Percentiles rank a stretch among this genome's conserved stretches.
phyloP scores from a whole-genome alignment of 2,329 filamentous ascomycete species.

The Pyrenophora graminea region DNA sequence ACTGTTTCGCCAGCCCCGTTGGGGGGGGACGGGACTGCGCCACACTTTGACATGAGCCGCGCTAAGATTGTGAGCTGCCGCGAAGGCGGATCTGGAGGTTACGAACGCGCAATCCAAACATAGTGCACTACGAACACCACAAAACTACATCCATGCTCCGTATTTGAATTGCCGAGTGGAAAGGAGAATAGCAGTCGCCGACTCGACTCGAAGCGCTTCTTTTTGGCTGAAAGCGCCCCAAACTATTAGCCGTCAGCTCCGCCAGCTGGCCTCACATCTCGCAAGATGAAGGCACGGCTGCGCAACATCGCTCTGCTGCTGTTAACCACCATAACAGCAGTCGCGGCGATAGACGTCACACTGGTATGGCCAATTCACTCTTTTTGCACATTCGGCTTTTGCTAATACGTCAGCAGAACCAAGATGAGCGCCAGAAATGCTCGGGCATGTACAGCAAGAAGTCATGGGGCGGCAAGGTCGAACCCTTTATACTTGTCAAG shows the following conservation, averaged over 20 bases:
- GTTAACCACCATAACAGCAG: conserved; percentile 37
- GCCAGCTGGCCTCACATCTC: conserved; percentile 39
- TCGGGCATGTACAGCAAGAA: conserved; percentile 91
- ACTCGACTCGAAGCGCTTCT: conserved; percentile 3
- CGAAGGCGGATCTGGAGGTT: conserved; percentile 17
- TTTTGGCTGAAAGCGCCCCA: conserved; percentile 4
- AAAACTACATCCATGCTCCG: conserved; percentile 11
- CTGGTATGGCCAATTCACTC: conserved; percentile 9
- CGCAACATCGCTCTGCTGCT: conserved; percentile 41
- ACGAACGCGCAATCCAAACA: conserved; percentile 31
- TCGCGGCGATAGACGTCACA: conserved; percentile 44
- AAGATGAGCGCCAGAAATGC: conserved; percentile 82
- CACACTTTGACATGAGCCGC: conserved; percentile 14
- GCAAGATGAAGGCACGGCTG: conserved; percentile 43
- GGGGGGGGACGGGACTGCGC: conserved; percentile 14
- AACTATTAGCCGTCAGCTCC: conserved; percentile 20
- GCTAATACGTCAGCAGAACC: conserved; percentile 60
- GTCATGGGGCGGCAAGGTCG: conserved; percentile 83
- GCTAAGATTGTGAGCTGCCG: conserved; percentile 19
- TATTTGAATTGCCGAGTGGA: neutral
- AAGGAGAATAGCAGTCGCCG: neutral
- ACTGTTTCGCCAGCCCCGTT: conserved; percentile 2
- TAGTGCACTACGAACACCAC: conserved; percentile 5
- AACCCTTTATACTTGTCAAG: conserved; percentile 86
- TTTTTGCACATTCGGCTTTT: neutral